Evolutionary conservation across 805 yeast species (phyloP), one percentile per base, ranked within the genome.

Genomic region (Candida xyloterini): DNA sequence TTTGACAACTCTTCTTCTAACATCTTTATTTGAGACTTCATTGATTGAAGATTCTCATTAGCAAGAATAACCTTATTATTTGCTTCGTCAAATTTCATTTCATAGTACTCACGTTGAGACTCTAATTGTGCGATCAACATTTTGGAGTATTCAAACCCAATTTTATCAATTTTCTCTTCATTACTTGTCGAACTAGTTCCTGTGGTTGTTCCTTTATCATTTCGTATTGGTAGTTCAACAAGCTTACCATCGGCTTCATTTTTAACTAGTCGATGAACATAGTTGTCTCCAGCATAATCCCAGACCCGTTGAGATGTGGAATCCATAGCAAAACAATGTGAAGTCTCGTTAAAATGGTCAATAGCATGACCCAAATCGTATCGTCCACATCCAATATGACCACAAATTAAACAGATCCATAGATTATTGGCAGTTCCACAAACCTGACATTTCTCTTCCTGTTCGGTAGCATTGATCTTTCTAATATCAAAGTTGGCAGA

Each of bases 291-390:
- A 0, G 90, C 89, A 58, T 89, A 89, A 59, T 89, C 96, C 97
- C 97, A 89, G 1, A 89, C 95, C 28, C 97, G 68, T 45, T 89
- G 93, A 0, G 95, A 77, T 9, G 70, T 63, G 32, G 86, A 67
- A 55, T 89, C 96, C 95, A 89, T 88, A 0, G 96, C 84, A 65
- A 86, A 89, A 52, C 95, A 85, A 60, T 89, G 97, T 5, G 83
- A 80, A 0, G 95, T 82, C 8, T 69, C 68, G 13, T 80, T 76
- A 58, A 76, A 90, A 61, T 89, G 97, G 44, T 81, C 77, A 36
- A 87, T 77, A 0, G 96, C 95, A 65, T 89, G 97, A 35, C 84
- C 89, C 23, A 75, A 75, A 36, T 87, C 85, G 59, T 89, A 89
- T 45, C 97, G 64, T 28, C 95, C 91, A 64, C 97, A 89, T 0